These are phyloP conservation scores for Euphrasia confusa DNA, from an alignment of 257 asterid species.

Conservation along the genomic window DNA sequence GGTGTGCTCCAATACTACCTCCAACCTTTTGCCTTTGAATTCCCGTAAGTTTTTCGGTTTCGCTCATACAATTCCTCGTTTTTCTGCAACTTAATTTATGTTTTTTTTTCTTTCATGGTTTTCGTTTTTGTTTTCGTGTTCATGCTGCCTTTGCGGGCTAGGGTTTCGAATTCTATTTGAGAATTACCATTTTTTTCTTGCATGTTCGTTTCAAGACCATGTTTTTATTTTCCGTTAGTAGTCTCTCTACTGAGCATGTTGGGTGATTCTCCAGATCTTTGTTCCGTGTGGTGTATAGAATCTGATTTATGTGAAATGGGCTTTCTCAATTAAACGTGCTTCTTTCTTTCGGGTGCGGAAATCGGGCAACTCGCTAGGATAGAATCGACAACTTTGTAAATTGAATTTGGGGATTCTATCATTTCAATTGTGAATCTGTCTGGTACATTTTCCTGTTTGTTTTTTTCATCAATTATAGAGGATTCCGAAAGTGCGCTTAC, in stretches of 20 bases:
- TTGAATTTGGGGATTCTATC: not conserved
- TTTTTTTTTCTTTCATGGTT: not conserved
- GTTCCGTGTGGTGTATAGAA: not conserved
- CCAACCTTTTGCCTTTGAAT: not conserved
- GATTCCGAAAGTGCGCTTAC: conserved; percentile 1
- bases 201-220: not conserved
- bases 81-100: not conserved
- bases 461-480: not conserved
- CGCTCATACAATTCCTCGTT: not conserved
- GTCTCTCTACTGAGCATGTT: not conserved
- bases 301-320: not conserved
- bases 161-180: not conserved
- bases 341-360: not conserved
- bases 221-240: not conserved
- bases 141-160: not conserved
- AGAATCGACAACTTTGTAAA: no score
- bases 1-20: not conserved
- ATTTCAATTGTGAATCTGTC: conserved; percentile 2
- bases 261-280: not conserved
- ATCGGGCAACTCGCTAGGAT: not conserved
- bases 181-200: not conserved
- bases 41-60: not conserved
- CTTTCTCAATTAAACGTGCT: not conserved
- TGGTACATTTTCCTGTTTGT: not conserved
- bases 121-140: not conserved